Base-by-base conservation (phyloP, 2,329 filamentous ascomycete genomes). In the Colletotrichum agaves region DNA sequence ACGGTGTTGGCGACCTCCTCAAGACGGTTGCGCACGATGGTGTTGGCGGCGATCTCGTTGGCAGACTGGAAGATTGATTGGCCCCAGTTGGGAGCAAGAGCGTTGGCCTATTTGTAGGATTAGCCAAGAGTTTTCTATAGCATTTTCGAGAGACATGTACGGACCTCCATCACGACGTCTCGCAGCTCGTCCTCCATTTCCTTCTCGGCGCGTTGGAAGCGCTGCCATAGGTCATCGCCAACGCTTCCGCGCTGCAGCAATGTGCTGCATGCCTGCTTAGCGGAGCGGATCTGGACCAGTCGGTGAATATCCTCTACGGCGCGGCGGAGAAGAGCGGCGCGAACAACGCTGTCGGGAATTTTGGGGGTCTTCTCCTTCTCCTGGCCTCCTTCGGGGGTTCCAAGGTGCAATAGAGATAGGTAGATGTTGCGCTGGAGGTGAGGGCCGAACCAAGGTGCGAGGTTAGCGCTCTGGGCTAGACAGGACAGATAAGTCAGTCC, bases 171-270 rank as follows among this genome's bases (percentile, higher is more conserved):
- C 37, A 98, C 94, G 23, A 98, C 95, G 80, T 99, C 96, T 74
- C 93, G 89, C 69, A 99, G 85, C 81, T 99, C 96, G 72, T 94
- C 93, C 82, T 99, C 94, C 85, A 98, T 97, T 81, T 99, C 96
- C 83, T 97, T 94, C 87, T 99, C 96, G 0, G 95, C 96, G 57
- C 93, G 88, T 80, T 90, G 81, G 79, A 98, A 97, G 43, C 95
- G 87, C 83, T 98, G 93, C 92, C 94, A 97, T 73, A 99, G 81
- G 79, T 99, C 96, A 78, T 99, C 96, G 13, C 96, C 95, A 2
- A 99, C 94, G 75, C 93, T 97, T 55, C 96, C 96, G 71, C 93
- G 87, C 80, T 97, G 93, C 73, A 98, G 81, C 72, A 99, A 83
- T 23, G 90, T 87, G 76, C 91, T 91, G 75, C 97, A 89, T 7